Evolutionary conservation across 1,284 basidiomycete genomes (phyloP), one percentile per base, ranked within the genome.

Genomic region (Trichosporon coremiiforme): DNA sequence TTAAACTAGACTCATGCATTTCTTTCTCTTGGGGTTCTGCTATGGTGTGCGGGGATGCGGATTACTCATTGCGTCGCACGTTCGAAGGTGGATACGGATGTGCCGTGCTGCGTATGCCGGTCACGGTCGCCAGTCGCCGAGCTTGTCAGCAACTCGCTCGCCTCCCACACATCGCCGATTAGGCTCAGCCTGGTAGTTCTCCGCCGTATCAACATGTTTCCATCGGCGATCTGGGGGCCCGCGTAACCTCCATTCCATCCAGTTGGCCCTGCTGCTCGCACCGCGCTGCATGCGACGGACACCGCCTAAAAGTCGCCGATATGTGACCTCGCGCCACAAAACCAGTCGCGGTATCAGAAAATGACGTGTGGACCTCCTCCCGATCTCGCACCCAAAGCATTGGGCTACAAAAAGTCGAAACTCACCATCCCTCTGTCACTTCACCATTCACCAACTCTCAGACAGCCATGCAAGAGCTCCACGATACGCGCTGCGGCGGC

Each of bases 1-100:
- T 31, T 62, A 62, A 31, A n/a, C 29, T 62, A 33, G 57, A 25
- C 20, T 62, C 57, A 62, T 62, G 57, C 57, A 62, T 33, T 62
- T n/a, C 12, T n/a, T 15, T 33, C n/a, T 15, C 35, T 17, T 33
- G 13, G 57, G 29, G 31, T 62, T n/a, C 33, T 53, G 22, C n/a
- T 13, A 22, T 2, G n/a, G n/a, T n/a, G n/a, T n/a, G n/a, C n/a
- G n/a, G n/a, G n/a, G n/a, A n/a, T n/a, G n/a, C n/a, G n/a, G n/a
- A 53, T 53, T 12, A 53, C 50, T 53, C 50, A 53, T 53, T 53
- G 7, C 17, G 50, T 53, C 9, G 10, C 50, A 53, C 50, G 50
- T 22, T 53, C 22, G 50, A 53, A 0, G 17, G 50, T 7, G 10
- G 9, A 0, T 0, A 25, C 20, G 8, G 7, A 10, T 6, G 3